These are phyloP conservation scores for Cytospora piceae DNA, from an alignment of 2,329 filamentous ascomycete species.

Conservation along the genomic window DNA sequence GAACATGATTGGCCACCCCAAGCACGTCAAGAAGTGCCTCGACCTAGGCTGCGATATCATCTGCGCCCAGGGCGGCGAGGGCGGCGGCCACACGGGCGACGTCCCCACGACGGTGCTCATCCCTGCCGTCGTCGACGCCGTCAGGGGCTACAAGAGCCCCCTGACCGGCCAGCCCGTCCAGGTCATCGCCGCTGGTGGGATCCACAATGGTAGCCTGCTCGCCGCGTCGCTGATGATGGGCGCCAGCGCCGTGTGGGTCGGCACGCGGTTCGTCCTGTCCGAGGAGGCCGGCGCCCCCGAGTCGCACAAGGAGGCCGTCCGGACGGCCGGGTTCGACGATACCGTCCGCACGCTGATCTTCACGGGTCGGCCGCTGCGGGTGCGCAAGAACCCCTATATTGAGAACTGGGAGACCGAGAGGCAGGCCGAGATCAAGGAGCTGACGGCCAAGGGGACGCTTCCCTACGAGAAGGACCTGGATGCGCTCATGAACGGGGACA, in stretches of 20 bases:
- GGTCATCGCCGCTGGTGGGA: conserved; percentile 90
- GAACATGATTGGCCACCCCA: conserved; percentile 99
- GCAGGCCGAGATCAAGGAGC: conserved; percentile 84
- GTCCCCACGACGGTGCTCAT: conserved; percentile 92
- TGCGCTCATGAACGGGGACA: conserved; percentile 68
- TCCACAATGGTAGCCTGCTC: conserved; percentile 89
- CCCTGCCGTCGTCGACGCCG: conserved; percentile 83
- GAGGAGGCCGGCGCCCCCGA: conserved; percentile 94
- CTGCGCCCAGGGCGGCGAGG: conserved; percentile 97
- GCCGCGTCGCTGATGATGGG: conserved; percentile 92
- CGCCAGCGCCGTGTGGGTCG: conserved; percentile 91
- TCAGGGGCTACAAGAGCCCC: conserved; percentile 80
- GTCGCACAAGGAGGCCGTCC: conserved; percentile 93
- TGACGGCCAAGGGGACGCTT: conserved; percentile 86
- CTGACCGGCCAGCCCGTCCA: conserved; percentile 86
- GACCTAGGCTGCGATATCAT: conserved; percentile 93
- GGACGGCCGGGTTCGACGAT: conserved; percentile 90
- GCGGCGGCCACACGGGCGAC: conserved; percentile 94
- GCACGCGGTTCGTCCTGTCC: conserved; percentile 90
- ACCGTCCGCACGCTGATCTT: conserved; percentile 98
- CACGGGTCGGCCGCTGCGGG: conserved; percentile 91
- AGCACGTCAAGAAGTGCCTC: conserved; percentile 96
- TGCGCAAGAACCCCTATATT: conserved; percentile 93
- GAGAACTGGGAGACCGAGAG: conserved; percentile 95
- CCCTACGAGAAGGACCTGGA: conserved; percentile 95